A percentile compares a stretch with the other conserved stretches of the same genome.
Conservation (phyloP, 2,329 filamentous ascomycete genomes). For the Diaporthe aspalathi region DNA sequence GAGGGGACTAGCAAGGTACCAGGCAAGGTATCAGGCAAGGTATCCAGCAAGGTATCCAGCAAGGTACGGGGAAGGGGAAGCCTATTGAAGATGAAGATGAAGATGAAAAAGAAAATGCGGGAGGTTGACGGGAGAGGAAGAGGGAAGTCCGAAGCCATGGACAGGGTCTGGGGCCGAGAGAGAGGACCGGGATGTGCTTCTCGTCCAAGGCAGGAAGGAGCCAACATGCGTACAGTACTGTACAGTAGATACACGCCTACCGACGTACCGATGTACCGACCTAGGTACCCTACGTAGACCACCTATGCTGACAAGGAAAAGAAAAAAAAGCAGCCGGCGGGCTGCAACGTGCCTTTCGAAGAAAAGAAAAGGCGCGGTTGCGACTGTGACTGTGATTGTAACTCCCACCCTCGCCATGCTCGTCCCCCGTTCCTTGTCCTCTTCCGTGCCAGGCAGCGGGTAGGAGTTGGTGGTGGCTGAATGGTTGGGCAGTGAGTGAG, state of each 20-base stretch:
- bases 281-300: too few species aligned
- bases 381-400: constrained; percentile 9
- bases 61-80: constrained; percentile 16
- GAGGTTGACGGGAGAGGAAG: constrained; percentile 22
- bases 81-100: constrained; percentile 13
- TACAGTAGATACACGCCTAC: too few species aligned
- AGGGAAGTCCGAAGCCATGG: constrained; percentile 19
- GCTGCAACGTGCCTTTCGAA: too few species aligned
- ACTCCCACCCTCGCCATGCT: neutral
- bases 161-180: constrained; percentile 9
- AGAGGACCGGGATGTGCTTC: constrained; percentile 20
- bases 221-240: too few species aligned
- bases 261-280: too few species aligned
- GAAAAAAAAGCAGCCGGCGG: too few species aligned
- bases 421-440: neutral
- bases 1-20: constrained; percentile 21
- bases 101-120: neutral
- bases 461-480: neutral
- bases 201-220: neutral
- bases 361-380: too few species aligned
- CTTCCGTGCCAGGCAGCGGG: neutral
- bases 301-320: too few species aligned
- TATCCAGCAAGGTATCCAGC: constrained; percentile 21
- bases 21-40: constrained; percentile 21
- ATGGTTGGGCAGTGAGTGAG: neutral